Evolutionary conservation across 2,329 filamentous ascomycete species (phyloP).

Genomic region (Geosmithia flava): DNA sequence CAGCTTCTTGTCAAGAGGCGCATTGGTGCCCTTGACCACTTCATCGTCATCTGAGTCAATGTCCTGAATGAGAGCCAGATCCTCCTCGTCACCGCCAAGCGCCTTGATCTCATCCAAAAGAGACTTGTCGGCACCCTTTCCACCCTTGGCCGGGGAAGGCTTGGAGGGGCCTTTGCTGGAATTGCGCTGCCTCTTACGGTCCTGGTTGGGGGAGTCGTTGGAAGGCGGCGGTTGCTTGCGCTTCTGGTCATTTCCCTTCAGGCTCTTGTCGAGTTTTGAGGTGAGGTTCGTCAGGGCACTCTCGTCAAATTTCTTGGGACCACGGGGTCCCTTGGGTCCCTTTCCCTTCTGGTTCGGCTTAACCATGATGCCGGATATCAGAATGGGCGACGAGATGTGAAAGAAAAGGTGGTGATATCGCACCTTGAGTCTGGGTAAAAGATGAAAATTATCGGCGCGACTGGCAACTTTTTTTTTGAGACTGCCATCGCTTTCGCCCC

Average conservation of each 20-base stretch:
- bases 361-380: not conserved
- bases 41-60: conserved; percentile 28
- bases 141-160: conserved; percentile 1
- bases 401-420: conserved; percentile 16
- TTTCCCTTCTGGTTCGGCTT: conserved; percentile 21
- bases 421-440: conserved; percentile 24
- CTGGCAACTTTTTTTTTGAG: conserved; percentile 15
- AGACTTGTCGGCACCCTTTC: conserved; percentile 9
- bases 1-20: conserved; percentile 26
- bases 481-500: not conserved
- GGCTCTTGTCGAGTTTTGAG: conserved; percentile 40
- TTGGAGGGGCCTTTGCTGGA: conserved; percentile 10
- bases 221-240: conserved; percentile 28
- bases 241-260: conserved; percentile 26
- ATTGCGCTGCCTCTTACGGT: conserved; percentile 24
- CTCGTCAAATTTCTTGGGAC: conserved; percentile 29
- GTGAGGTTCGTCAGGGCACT: conserved; percentile 39
- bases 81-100: conserved; percentile 53
- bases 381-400: not conserved
- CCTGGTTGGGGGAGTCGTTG: conserved; percentile 17
- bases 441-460: conserved; percentile 1
- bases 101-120: conserved; percentile 52
- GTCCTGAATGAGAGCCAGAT: conserved; percentile 47
- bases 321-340: conserved; percentile 8
- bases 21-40: conserved; percentile 15